Evolutionary conservation across 139 green algal species (phyloP).

Genomic region (Chlamydomonas schloesseri): DNA sequence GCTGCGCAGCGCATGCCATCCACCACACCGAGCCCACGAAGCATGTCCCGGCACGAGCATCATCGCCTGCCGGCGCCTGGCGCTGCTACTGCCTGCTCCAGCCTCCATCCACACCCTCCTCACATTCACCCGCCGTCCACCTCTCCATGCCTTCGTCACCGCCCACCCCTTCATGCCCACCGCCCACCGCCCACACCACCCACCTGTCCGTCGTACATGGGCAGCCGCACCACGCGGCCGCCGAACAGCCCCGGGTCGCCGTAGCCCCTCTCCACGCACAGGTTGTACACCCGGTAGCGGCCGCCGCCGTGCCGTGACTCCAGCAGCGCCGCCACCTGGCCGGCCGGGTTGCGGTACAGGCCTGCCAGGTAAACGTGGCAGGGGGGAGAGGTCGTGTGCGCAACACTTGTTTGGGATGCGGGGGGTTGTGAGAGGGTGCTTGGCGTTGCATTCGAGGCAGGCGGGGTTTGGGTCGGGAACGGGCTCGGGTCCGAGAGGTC

Average conservation of each 20-base stretch:
- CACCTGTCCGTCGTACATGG: constrained; percentile 81
- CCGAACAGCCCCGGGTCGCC: constrained; percentile 37
- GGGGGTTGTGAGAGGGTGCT: neutral
- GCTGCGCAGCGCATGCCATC: too few species aligned
- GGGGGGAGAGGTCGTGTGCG: neutral
- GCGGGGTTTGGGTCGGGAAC: too few species aligned
- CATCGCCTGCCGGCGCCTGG: too few species aligned
- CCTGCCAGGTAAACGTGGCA: constrained; percentile 33
- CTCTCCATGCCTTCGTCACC: too few species aligned
- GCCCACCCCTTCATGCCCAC: too few species aligned
- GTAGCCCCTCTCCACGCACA: constrained; percentile 76
- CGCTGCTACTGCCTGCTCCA: too few species aligned
- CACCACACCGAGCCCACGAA: too few species aligned
- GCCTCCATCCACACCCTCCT: too few species aligned
- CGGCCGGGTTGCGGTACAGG: constrained; percentile 73
- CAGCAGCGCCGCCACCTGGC: constrained; percentile 62
- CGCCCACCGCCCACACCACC: too few species aligned
- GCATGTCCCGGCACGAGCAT: too few species aligned
- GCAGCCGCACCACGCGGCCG: constrained; percentile 60
- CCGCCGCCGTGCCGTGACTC: constrained; percentile 56
- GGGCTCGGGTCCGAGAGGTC: too few species aligned
- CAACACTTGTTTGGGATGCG: neutral
- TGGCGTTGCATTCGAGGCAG: neutral
- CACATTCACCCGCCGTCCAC: too few species aligned
- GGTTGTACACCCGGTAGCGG: constrained; percentile 75